Conservation (phyloP, 371 early-diverging fungal species). For the Parasitella parasitica region DNA sequence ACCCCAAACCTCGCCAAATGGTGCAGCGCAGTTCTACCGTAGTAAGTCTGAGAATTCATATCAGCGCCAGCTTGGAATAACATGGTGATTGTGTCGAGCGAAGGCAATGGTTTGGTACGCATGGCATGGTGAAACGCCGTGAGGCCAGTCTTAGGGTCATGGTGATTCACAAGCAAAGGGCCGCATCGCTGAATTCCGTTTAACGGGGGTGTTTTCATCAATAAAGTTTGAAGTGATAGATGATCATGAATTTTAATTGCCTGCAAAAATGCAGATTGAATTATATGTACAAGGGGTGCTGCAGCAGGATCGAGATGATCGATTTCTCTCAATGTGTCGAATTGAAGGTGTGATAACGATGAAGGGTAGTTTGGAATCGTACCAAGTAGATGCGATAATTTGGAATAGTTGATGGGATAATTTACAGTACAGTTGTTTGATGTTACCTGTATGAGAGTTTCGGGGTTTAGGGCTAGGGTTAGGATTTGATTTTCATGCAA, state of each 20-base stretch:
- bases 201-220: conserved; percentile 48
- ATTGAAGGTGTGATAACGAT: conserved; percentile 49
- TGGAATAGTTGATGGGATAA: conserved; percentile 53
- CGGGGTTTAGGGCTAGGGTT: no score
- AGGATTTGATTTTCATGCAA: background rate
- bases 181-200: conserved; percentile 5
- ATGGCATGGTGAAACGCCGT: conserved; percentile 69
- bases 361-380: conserved; percentile 46
- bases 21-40: conserved; percentile 66
- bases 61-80: conserved; percentile 68
- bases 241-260: conserved; percentile 66
- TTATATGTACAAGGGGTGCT: conserved; percentile 34
- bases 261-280: conserved; percentile 53
- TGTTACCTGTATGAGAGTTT: background rate
- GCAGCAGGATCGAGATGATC: conserved; percentile 38
- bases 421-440: conserved; percentile 23
- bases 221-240: conserved; percentile 50
- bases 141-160: conserved; percentile 64
- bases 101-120: conserved; percentile 59
- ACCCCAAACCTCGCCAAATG: conserved; percentile 60
- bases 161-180: conserved; percentile 54
- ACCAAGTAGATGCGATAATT: conserved; percentile 50
- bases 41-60: conserved; percentile 63
- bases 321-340: conserved; percentile 35
- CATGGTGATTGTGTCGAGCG: conserved; percentile 60